A percentile compares a stretch with the other conserved stretches of the same genome.
Evolutionary conservation across 495 filamentous ascomycete species (phyloP).

Genomic region (Talaromyces wortmannii): DNA sequence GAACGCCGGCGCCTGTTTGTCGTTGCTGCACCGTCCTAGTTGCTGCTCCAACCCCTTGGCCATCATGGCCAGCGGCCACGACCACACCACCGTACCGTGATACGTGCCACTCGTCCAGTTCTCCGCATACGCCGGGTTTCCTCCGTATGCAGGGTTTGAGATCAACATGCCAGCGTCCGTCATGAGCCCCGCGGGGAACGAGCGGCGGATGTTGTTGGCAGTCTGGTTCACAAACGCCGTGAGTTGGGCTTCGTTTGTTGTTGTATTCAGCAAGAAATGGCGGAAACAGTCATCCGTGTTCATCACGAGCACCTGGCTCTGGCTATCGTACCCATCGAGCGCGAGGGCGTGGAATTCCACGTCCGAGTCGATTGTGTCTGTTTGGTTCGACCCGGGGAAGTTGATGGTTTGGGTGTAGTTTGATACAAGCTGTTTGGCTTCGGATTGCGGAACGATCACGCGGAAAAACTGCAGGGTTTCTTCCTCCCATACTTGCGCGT

Average conservation of each 20-base stretch:
- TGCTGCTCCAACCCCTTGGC: constrained; percentile 45
- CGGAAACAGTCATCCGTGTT: constrained; percentile 62
- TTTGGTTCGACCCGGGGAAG: constrained; percentile 36
- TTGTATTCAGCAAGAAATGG: constrained; percentile 50
- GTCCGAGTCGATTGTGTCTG: constrained; percentile 30
- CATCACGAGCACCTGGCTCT: constrained; percentile 49
- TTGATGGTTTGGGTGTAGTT: constrained; percentile 32
- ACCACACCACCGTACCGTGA: constrained; percentile 62
- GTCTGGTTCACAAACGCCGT: constrained; percentile 48
- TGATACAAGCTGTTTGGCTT: constrained; percentile 37
- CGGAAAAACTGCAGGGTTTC: constrained; percentile 53
- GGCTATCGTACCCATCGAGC: constrained; percentile 45
- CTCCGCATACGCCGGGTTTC: constrained; percentile 32
- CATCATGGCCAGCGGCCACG: constrained; percentile 62
- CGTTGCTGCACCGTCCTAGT: constrained; percentile 32
- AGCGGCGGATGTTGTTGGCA: constrained; percentile 45
- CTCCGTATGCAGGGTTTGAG: constrained; percentile 56
- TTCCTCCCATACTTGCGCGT: constrained; percentile 59
- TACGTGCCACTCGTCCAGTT: constrained; percentile 53
- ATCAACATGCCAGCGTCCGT: constrained; percentile 50
- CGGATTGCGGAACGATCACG: constrained; percentile 30
- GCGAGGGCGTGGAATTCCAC: constrained; percentile 50
- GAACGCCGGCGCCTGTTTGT: constrained; percentile 27
- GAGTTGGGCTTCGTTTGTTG: constrained; percentile 50
- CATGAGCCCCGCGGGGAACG: constrained; percentile 53